A percentile compares a stretch with the other conserved stretches of the same genome.
Conservation (phyloP, 495 filamentous ascomycete genomes). For the Penicillium bialowiezense region DNA sequence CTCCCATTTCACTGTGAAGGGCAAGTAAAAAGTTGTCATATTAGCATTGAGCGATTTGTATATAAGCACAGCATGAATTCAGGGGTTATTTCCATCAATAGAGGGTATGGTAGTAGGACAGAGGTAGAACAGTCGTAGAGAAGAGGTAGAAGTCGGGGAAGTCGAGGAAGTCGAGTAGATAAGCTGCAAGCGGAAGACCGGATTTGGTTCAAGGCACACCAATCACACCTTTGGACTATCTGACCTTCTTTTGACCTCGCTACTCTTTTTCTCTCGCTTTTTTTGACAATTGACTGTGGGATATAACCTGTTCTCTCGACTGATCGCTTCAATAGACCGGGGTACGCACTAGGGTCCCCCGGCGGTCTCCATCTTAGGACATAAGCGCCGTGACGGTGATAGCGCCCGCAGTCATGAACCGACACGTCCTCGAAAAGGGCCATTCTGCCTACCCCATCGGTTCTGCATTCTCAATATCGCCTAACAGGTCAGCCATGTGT, state of each 20-base stretch:
- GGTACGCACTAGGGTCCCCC: neutral
- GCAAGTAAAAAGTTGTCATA: neutral
- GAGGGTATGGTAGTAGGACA: too few relatives aligned
- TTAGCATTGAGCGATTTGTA: constrained; percentile 4
- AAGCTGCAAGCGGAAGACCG: constrained; percentile 26
- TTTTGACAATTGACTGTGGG: neutral
- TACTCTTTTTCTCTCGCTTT: neutral
- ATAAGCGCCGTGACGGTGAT: constrained; percentile 24
- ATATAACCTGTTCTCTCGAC: too few relatives aligned
- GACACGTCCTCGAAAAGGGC: constrained; percentile 74
- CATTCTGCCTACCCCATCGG: constrained; percentile 62
- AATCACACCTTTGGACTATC: neutral
- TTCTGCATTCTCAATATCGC: constrained; percentile 79
- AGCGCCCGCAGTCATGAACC: constrained; percentile 45
- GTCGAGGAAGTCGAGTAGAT: too few relatives aligned
- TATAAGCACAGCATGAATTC: constrained; percentile 3
- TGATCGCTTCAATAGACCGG: too few relatives aligned
- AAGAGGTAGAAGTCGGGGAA: neutral
- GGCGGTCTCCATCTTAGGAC: constrained; percentile 7
- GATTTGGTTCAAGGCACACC: constrained; percentile 15
- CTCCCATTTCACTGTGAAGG: constrained; percentile 2
- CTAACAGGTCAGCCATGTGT: constrained; percentile 65
- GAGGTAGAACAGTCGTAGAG: neutral
- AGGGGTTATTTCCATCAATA: too few relatives aligned
- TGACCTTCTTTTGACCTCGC: neutral